Evolutionary conservation across 2,329 filamentous ascomycete species (phyloP).

Genomic region (Calonectria montana): DNA sequence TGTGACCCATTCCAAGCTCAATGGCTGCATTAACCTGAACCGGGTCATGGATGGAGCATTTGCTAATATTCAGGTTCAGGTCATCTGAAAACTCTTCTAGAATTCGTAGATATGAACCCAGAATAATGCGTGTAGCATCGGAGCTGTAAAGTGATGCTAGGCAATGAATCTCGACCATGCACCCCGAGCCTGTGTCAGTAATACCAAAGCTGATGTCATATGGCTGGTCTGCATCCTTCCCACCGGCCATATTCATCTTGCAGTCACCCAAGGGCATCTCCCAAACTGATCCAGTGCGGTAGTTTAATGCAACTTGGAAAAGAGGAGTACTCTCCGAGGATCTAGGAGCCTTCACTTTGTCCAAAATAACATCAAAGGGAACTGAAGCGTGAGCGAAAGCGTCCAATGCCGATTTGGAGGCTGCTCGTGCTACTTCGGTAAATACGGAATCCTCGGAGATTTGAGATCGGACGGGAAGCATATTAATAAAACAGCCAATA

Average conservation of each 20-base stretch:
- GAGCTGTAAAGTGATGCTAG: slow-evolving; percentile 14
- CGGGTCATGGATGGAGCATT: not conserved
- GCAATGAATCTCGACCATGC: slow-evolving; percentile 22
- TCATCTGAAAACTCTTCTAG: slow-evolving; percentile 15
- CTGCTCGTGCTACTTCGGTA: slow-evolving; percentile 27
- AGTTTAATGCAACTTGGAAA: slow-evolving; percentile 61
- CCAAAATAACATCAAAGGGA: slow-evolving; percentile 59
- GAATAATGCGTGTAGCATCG: slow-evolving; percentile 12
- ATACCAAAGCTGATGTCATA: slow-evolving; percentile 32
- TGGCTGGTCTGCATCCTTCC: slow-evolving; percentile 35
- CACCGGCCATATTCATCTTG: slow-evolving; percentile 28
- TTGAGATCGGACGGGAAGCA: slow-evolving; percentile 56
- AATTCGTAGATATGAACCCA: slow-evolving; percentile 20
- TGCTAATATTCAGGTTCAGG: not conserved
- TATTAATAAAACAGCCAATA: slow-evolving; percentile 57
- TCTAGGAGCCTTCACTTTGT: slow-evolving; percentile 53
- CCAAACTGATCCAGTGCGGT: slow-evolving; percentile 49
- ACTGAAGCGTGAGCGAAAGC: slow-evolving; percentile 51
- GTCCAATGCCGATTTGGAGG: slow-evolving; percentile 42
- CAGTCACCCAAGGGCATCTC: slow-evolving; percentile 39
- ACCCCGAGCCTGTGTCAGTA: slow-evolving; percentile 20
- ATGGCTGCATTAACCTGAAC: slow-evolving; percentile 5
- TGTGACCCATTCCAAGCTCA: slow-evolving; percentile 13
- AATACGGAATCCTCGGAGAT: slow-evolving; percentile 31
- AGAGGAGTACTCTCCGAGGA: slow-evolving; percentile 54